These are phyloP conservation scores for Diophrys appendiculata DNA, from an alignment of 73 alveolate species.

Conservation along the genomic window DNA sequence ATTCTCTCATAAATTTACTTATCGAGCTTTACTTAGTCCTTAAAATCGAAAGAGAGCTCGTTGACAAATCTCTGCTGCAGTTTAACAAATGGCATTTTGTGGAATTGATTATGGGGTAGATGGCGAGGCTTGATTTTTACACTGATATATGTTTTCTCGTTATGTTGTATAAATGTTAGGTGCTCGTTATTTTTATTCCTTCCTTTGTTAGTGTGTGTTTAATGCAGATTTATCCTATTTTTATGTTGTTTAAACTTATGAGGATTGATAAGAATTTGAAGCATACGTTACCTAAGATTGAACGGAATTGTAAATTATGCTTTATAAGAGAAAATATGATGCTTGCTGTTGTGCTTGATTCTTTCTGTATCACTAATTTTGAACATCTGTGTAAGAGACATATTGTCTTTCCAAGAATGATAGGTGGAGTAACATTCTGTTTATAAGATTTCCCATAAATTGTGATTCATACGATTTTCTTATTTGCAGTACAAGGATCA, in stretches of 20 bases:
- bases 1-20: neutral
- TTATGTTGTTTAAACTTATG: slow-evolving; percentile 1
- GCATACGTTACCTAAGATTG: slow-evolving; percentile 7
- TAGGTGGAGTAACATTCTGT: neutral
- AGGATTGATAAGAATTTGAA: neutral
- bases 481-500: neutral
- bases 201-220: neutral
- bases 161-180: neutral
- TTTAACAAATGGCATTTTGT: slow-evolving; percentile 11
- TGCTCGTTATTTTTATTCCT: neutral
- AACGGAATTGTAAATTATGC: slow-evolving; percentile 5
- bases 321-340: slow-evolving; percentile 10
- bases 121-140: slow-evolving; percentile 9
- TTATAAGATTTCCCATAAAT: neutral
- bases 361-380: neutral
- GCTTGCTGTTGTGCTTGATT: slow-evolving; percentile 6
- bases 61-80: neutral
- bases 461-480: neutral
- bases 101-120: slow-evolving; percentile 4
- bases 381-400: neutral
- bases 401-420: neutral
- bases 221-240: slow-evolving; percentile 7
- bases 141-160: slow-evolving; percentile 4
- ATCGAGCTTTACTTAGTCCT: neutral
- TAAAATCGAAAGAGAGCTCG: neutral